Percentiles rank a stretch among this genome's conserved stretches.
These are phyloP conservation scores for Mycena haematopus DNA, from an alignment of 768 basidiomycete genomes.

Conservation along the genomic window DNA sequence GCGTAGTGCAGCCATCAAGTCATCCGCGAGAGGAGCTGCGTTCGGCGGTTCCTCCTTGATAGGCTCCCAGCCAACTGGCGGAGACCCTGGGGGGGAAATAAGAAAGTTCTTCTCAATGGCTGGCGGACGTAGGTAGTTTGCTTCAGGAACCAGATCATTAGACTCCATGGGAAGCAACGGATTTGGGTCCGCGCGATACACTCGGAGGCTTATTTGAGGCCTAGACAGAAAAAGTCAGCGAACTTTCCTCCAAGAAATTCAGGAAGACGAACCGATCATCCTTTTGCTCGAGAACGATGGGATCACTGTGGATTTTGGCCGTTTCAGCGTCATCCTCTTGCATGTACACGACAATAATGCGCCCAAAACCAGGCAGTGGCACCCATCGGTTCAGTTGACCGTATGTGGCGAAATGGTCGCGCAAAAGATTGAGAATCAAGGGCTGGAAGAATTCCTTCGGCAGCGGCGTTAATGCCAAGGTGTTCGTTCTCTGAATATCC, in stretches of 20 bases:
- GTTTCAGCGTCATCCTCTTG: constrained; percentile 67
- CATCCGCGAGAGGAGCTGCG: constrained; percentile 23
- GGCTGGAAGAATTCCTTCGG: constrained; percentile 82
- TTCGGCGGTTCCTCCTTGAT: constrained; percentile 42
- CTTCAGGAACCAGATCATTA: constrained; percentile 41
- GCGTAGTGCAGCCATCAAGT: constrained; percentile 25
- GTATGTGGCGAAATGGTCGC: constrained; percentile 74
- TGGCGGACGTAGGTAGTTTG: constrained; percentile 76
- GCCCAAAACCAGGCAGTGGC: constrained; percentile 79
- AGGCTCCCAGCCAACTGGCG: constrained; percentile 96
- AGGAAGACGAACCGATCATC: constrained; percentile 53
- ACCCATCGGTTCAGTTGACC: constrained; percentile 92
- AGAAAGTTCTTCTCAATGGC: constrained; percentile 91
- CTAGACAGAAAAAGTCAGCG: constrained; percentile 40
- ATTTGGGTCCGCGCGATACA: constrained; percentile 79
- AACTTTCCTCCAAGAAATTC: neutral
- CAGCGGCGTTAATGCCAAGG: constrained; percentile 80
- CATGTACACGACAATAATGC: constrained; percentile 84
- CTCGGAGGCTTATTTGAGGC: constrained; percentile 59
- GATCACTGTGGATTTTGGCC: constrained; percentile 72
- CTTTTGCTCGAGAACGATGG: constrained; percentile 61
- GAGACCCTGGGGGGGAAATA: constrained; percentile 97
- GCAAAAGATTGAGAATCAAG: constrained; percentile 67
- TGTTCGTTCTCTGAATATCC: constrained; percentile 65
- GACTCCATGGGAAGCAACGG: constrained; percentile 50